A percentile compares a stretch with the other conserved stretches of the same genome.
phyloP scores from a whole-genome alignment of 306 rosid species.

The Sophora flavescens region DNA sequence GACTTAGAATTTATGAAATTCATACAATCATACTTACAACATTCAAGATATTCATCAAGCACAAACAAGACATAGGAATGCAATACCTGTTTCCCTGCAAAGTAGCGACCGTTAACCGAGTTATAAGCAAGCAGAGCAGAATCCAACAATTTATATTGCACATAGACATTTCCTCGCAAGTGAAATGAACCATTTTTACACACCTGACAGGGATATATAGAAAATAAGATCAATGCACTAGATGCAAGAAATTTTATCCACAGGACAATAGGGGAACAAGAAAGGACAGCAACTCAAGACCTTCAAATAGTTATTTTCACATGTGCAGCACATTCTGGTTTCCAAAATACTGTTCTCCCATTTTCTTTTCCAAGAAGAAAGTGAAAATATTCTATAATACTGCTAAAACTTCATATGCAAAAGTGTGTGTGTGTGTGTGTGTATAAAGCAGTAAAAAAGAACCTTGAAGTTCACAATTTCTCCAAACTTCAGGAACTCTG shows the following conservation, averaged over 20 bases:
- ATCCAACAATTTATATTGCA: slow-evolving; percentile 78
- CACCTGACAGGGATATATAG: slow-evolving; percentile 62
- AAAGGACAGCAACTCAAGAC: background rate
- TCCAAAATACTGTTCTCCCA: slow-evolving; percentile 26
- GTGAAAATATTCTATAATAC: too few species aligned
- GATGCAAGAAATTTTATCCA: slow-evolving; percentile 36
- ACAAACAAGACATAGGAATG: slow-evolving; percentile 31
- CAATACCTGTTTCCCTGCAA: slow-evolving; percentile 90
- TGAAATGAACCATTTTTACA: slow-evolving; percentile 95
- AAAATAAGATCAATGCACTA: slow-evolving; percentile 40
- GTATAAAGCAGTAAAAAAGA: slow-evolving; percentile 44
- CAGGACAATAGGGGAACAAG: background rate
- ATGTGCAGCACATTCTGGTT: slow-evolving; percentile 7
- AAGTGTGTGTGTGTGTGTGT: background rate
- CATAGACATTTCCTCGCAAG: slow-evolving; percentile 90
- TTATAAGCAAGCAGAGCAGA: slow-evolving; percentile 80
- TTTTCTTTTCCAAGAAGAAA: slow-evolving; percentile 13
- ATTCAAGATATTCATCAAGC: slow-evolving; percentile 7
- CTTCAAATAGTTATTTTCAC: slow-evolving; percentile 18
- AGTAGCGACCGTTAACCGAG: slow-evolving; percentile 76
- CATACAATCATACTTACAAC: slow-evolving; percentile 16
- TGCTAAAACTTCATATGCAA: too few species aligned
- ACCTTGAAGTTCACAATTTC: slow-evolving; percentile 98
- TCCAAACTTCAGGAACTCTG: slow-evolving; percentile 93
- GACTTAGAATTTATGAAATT: slow-evolving; percentile 14